Base-by-base conservation (phyloP, 2,329 filamentous ascomycete species). In the Xylaria hypoxylon region DNA sequence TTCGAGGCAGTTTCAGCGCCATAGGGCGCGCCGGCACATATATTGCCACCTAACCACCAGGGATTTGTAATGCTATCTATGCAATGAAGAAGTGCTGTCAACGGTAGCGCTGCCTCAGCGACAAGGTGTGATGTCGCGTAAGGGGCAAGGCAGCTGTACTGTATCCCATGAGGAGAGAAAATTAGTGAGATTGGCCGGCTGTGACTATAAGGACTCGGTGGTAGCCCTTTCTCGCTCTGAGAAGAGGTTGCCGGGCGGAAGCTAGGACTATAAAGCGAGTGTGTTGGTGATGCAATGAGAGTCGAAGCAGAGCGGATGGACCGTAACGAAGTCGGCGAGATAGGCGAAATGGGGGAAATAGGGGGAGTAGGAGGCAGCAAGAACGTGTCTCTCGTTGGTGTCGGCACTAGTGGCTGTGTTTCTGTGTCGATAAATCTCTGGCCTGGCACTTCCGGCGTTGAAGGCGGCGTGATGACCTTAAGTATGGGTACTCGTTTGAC, bases 151-250 rank as follows among this genome's bases (percentile, higher is more conserved):
- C 83, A 79, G 5, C 81, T 75, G 71, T 86, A 87, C 0, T 83
- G 80, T 44, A 88, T 85, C 13, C 89, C 89, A 72, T 91, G 88
- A 0, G 89, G 89, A 0, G 88, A 88, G 77, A 88, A 92, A 55
- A 92, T 79, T 47, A 91, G 78, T 0, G 87, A 90, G 22, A 91
- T 75, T 2, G 87, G 84, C 31, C 74, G 70, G 75, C 74, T 69
- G 28, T 65, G 64, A 15, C 64, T 68, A 26, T 56, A 70, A 19
- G 72, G 64, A 44, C 61, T 68, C 6, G 64, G 57, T 19, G 64
- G 42, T 17, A 59, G 47, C 22, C 22, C 33, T 38, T 61, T 61
- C 40, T 65, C 68, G 59, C 47, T 68, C 31, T 50, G 63, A 22
- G 65, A 71, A 26, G 65, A 70, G 4, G 72, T 71, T 7, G 59